Conservation (phyloP, 352 stramenopile genomes). For the Globisporangium spiculum region DNA sequence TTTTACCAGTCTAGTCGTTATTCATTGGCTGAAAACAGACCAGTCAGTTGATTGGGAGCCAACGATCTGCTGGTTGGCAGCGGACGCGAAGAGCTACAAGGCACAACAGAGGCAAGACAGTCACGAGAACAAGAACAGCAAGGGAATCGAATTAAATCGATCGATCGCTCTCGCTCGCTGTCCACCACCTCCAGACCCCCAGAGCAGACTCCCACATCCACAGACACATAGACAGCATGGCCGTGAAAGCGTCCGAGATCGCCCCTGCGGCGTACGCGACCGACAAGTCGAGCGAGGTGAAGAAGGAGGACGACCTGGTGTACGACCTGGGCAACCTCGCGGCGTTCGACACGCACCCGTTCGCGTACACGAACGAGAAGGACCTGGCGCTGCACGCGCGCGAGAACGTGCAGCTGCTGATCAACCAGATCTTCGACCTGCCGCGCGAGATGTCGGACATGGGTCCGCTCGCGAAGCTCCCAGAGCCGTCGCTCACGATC, state of each 20-base stretch:
- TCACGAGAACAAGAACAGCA: background rate
- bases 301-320: conserved; percentile 80
- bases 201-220: background rate
- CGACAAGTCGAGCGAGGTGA: conserved; percentile 56
- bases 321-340: conserved; percentile 91
- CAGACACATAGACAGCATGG: conserved; percentile 30
- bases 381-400: conserved; percentile 87
- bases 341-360: conserved; percentile 88
- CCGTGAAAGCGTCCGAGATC: conserved; percentile 82
- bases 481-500: conserved; percentile 58
- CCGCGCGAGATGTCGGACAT: conserved; percentile 92
- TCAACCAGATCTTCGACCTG: conserved; percentile 91
- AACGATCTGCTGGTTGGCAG: conserved; percentile 11
- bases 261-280: conserved; percentile 68
- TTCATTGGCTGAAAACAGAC: background rate
- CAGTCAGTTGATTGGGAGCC: conserved; percentile 2
- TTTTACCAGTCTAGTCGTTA: background rate
- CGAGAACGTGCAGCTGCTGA: conserved; percentile 93
- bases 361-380: conserved; percentile 83
- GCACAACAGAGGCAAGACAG: background rate
- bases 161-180: background rate
- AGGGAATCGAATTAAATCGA: background rate
- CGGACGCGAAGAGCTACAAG: conserved; percentile 6
- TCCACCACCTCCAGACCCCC: conserved; percentile 11
- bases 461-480: conserved; percentile 86